A percentile compares a stretch with the other conserved stretches of the same genome.
Conservation (phyloP, 225 moss, liverwort and hornwort genomes). For the Marchantia paleacea region DNA sequence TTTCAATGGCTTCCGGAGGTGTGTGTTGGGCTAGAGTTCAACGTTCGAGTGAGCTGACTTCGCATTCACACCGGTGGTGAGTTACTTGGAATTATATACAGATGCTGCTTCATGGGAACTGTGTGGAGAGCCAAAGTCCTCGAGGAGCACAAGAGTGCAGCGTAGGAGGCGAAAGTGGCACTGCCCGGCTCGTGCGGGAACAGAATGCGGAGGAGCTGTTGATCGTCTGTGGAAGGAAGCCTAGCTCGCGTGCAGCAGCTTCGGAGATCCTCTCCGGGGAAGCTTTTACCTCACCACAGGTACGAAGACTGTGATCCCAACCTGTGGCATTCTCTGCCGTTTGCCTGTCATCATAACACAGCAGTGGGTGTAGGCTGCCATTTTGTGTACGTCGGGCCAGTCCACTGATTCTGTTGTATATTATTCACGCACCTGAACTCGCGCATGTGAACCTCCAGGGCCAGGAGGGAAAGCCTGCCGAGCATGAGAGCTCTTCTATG, state of each 20-base stretch:
- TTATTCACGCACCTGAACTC: neutral
- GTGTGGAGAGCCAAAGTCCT: neutral
- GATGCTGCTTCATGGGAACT: neutral
- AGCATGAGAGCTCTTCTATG: constrained; percentile 34
- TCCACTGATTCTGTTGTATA: neutral
- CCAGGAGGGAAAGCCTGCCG: neutral
- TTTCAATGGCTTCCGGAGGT: neutral
- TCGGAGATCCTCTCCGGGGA: neutral
- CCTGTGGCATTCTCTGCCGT: neutral
- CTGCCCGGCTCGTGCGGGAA: neutral
- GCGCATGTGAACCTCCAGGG: neutral
- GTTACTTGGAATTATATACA: neutral
- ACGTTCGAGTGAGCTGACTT: neutral
- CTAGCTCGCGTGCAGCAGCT: neutral
- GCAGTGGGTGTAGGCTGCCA: neutral
- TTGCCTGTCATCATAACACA: neutral
- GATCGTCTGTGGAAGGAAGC: neutral
- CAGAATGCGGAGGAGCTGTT: neutral
- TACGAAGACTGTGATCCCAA: neutral
- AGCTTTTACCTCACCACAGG: neutral
- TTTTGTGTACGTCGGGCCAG: neutral
- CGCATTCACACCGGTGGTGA: neutral
- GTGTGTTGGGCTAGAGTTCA: neutral
- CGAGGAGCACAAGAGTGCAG: neutral
- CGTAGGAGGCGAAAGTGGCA: neutral